A percentile compares a stretch with the other conserved stretches of the same genome.
Evolutionary conservation across 768 basidiomycete species (phyloP).

Genomic region (Leccinum broughii): DNA sequence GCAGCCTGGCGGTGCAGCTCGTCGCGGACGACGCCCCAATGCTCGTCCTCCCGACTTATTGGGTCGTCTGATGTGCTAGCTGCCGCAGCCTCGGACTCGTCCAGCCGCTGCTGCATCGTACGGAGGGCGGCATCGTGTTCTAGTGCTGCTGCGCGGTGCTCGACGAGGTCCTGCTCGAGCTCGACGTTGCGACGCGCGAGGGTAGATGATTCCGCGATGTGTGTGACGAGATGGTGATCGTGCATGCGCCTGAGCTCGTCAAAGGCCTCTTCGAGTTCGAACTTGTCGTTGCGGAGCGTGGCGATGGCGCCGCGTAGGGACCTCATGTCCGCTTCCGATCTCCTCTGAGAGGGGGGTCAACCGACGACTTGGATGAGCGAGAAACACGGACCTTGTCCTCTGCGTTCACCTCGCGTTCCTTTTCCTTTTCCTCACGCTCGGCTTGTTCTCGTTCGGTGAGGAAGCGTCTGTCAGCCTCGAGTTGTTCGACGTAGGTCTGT

Average conservation of each 20-base stretch:
- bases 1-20: constrained; percentile 67
- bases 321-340: constrained; percentile 52
- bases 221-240: constrained; percentile 48
- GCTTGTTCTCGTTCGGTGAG: constrained; percentile 67
- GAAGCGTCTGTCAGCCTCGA: constrained; percentile 71
- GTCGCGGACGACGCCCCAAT: constrained; percentile 62
- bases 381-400: constrained; percentile 58
- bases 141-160: constrained; percentile 42
- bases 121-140: constrained; percentile 41
- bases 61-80: constrained; percentile 20
- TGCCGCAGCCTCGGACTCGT: constrained; percentile 42
- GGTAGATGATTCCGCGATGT: constrained; percentile 52
- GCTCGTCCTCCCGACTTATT: constrained; percentile 44
- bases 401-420: constrained; percentile 47
- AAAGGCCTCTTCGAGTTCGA: constrained; percentile 61
- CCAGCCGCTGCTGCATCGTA: constrained; percentile 48
- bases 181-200: constrained; percentile 46
- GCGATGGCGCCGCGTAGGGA: constrained; percentile 49
- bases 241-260: constrained; percentile 48
- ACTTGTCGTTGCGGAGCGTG: constrained; percentile 54
- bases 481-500: constrained; percentile 57
- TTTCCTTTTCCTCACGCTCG: constrained; percentile 67
- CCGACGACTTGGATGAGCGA: not conserved
- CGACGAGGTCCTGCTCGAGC: constrained; percentile 49
- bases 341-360: constrained; percentile 37